Conservation (phyloP, 2,329 filamentous ascomycete species). For the Diaporthe velutina region DNA sequence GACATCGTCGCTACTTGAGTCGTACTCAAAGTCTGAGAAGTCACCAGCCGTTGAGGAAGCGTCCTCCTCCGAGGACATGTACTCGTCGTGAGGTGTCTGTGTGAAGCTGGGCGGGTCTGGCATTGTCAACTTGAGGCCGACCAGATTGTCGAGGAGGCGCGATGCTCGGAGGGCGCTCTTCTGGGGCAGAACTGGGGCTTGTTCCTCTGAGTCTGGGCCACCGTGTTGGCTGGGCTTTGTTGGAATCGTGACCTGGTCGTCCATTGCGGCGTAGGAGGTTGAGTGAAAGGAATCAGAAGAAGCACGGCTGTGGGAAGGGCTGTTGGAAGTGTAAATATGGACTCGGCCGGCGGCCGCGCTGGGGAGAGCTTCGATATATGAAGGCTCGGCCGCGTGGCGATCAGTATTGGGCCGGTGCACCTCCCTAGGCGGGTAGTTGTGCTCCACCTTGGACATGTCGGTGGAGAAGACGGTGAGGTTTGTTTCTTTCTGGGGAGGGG, state of each 20-base stretch:
- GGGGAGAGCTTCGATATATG: slow-evolving; percentile 37
- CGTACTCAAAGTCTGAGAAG: slow-evolving; percentile 67
- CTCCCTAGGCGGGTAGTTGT: slow-evolving; percentile 38
- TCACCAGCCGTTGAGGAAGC: slow-evolving; percentile 73
- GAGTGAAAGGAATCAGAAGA: slow-evolving; percentile 42
- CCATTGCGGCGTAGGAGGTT: slow-evolving; percentile 42
- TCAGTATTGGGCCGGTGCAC: slow-evolving; percentile 35
- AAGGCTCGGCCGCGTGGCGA: slow-evolving; percentile 36
- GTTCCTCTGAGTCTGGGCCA: slow-evolving; percentile 40
- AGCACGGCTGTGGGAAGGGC: slow-evolving; percentile 28
- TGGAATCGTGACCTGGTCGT: slow-evolving; percentile 38
- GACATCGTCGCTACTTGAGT: slow-evolving; percentile 44
- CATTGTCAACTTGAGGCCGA: slow-evolving; percentile 48
- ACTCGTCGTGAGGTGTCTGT: slow-evolving; percentile 67
- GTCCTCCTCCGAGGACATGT: slow-evolving; percentile 76
- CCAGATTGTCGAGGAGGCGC: slow-evolving; percentile 55
- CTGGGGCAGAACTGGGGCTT: slow-evolving; percentile 61
- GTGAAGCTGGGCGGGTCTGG: slow-evolving; percentile 52
- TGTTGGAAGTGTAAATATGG: slow-evolving; percentile 21
- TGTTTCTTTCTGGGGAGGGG: slow-evolving; percentile 18
- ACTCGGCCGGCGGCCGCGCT: slow-evolving; percentile 33
- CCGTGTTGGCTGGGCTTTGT: slow-evolving; percentile 38
- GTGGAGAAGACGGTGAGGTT: slow-evolving; percentile 29
- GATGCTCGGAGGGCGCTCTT: slow-evolving; percentile 65
- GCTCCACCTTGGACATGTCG: slow-evolving; percentile 41